These are phyloP conservation scores for Ascoidea rubescens DNA, from an alignment of 805 yeast species.

Conservation along the genomic window DNA sequence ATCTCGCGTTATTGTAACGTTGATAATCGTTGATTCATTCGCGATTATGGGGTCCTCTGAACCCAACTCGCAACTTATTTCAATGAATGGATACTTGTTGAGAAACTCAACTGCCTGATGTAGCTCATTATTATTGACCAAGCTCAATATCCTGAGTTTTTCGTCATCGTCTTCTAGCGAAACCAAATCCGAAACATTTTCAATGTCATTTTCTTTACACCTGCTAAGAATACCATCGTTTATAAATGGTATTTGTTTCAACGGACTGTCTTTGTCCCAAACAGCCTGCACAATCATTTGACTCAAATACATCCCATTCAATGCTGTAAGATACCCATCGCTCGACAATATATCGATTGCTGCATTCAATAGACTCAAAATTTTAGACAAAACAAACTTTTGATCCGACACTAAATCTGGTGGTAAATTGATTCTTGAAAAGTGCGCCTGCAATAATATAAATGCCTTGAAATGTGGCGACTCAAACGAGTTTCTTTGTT, in stretches of 20 bases:
- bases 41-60: constrained; percentile 21
- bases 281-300: constrained; percentile 83
- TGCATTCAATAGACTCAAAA: constrained; percentile 44
- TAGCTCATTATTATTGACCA: constrained; percentile 33
- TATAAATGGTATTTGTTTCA: constrained; percentile 72
- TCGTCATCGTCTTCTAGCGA: constrained; percentile 54
- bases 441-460: constrained; percentile 66
- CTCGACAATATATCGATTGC: constrained; percentile 65
- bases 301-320: constrained; percentile 71
- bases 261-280: constrained; percentile 59
- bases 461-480: constrained; percentile 39
- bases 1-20: constrained; percentile 46
- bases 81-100: constrained; percentile 80
- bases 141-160: constrained; percentile 45
- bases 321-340: constrained; percentile 67
- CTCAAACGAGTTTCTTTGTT: constrained; percentile 9
- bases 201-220: constrained; percentile 38
- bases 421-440: constrained; percentile 51
- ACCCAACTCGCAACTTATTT: constrained; percentile 40
- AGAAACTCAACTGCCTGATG: constrained; percentile 73
- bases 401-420: constrained; percentile 49
- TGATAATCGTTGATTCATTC: constrained; percentile 18
- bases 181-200: constrained; percentile 67
- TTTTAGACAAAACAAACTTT: constrained; percentile 31
- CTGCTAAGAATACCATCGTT: constrained; percentile 32